These are phyloP conservation scores for Tricholoma flavovirens DNA, from an alignment of 768 basidiomycete species.

Conservation along the genomic window DNA sequence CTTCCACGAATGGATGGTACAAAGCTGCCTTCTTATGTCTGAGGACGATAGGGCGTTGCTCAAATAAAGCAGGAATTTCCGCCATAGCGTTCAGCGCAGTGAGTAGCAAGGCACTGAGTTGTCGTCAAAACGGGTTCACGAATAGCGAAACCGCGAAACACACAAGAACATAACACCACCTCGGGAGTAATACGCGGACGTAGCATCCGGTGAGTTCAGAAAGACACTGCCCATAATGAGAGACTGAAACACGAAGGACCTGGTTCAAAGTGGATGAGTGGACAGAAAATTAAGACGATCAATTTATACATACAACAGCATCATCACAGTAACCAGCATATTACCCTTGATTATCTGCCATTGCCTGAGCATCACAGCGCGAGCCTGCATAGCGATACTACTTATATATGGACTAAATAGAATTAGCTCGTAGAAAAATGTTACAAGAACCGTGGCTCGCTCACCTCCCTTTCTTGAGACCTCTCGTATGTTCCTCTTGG, in stretches of 20 bases:
- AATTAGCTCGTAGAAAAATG: neutral
- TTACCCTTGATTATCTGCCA: conserved; percentile 33
- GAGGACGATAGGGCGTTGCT: conserved; percentile 53
- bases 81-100: conserved; percentile 54
- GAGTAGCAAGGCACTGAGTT: conserved; percentile 51
- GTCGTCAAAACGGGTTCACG: too few species aligned
- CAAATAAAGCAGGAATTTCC: conserved; percentile 59
- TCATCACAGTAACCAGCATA: conserved; percentile 22
- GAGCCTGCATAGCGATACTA: conserved; percentile 31
- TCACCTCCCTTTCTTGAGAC: conserved; percentile 8
- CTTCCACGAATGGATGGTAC: conserved; percentile 52
- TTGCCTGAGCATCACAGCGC: conserved; percentile 32
- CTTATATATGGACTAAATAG: conserved; percentile 29
- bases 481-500: conserved; percentile 28
- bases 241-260: conserved; percentile 26
- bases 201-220: conserved; percentile 36
- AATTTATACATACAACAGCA: conserved; percentile 22
- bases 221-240: conserved; percentile 35
- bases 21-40: conserved; percentile 55
- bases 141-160: conserved; percentile 2
- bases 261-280: conserved; percentile 8
- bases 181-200: conserved; percentile 47
- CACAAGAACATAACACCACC: conserved; percentile 45
- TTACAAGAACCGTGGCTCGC: neutral
- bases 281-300: neutral